Percentiles rank a stretch among this genome's conserved stretches.
Conservation (phyloP, 2,329 filamentous ascomycete genomes). For the Botrytis porri region DNA sequence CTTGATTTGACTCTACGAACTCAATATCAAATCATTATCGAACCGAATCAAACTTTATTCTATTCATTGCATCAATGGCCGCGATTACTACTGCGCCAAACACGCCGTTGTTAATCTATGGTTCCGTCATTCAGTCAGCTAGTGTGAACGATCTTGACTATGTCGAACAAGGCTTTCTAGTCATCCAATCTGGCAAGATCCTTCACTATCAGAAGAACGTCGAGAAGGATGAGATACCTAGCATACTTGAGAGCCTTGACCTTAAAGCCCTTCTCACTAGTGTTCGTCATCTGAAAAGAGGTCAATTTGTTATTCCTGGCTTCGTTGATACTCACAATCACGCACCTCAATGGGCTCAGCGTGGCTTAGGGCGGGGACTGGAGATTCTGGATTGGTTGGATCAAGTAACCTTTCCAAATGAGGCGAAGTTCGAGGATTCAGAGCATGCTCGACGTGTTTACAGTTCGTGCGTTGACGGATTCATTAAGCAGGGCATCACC, state of each 20-base stretch:
- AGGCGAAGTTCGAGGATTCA: slow-evolving; percentile 64
- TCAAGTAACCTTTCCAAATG: slow-evolving; percentile 61
- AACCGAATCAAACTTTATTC: background rate
- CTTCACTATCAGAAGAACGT: slow-evolving; percentile 13
- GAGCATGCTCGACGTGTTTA: slow-evolving; percentile 68
- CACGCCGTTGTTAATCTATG: slow-evolving; percentile 17
- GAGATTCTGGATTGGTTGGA: slow-evolving; percentile 58
- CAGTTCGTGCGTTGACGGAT: slow-evolving; percentile 69
- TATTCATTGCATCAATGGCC: background rate
- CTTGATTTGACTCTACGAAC: background rate
- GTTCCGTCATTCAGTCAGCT: slow-evolving; percentile 22
- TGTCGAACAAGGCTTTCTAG: slow-evolving; percentile 19
- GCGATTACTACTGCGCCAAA: slow-evolving; percentile 4
- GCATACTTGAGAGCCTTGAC: background rate
- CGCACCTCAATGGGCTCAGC: slow-evolving; percentile 56
- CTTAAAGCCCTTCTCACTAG: slow-evolving; percentile 1
- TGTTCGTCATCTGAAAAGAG: slow-evolving; percentile 16
- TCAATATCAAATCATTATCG: background rate
- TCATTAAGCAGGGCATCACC: slow-evolving; percentile 83
- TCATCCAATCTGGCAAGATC: slow-evolving; percentile 20
- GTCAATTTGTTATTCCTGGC: slow-evolving; percentile 53
- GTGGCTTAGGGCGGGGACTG: slow-evolving; percentile 29
- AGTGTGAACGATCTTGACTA: slow-evolving; percentile 16
- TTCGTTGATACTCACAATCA: slow-evolving; percentile 68
- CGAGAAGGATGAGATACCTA: background rate